Evolutionary conservation across 192 early-diverging fungal species (phyloP), one percentile per base, ranked within the genome.

Genomic region (Rhizophagus sp.): DNA sequence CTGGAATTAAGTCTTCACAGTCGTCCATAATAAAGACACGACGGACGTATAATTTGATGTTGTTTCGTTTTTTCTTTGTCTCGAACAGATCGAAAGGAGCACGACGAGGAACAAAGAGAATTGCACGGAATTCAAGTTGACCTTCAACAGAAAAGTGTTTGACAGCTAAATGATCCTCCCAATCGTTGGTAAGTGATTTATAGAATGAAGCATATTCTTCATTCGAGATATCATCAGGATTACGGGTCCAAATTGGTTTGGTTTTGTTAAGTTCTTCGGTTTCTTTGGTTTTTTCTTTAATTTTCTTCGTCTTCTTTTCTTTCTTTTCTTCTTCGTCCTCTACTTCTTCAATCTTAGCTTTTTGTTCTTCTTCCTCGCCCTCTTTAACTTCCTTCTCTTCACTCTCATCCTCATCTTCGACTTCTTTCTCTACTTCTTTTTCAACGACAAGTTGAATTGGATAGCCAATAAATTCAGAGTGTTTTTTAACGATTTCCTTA

Each of bases 1-100:
- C 96, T 82, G 98, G 98, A 83, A 99, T 97, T 82, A 99, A 88
- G 81, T 99, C 97, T 84, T 98, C 97, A 89, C 96, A 98, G 92
- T 99, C 97, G 85, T 99, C 97, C 95, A 97, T 99, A 88, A 99
- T 99, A 91, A 99, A 99, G 82, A 99, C 98, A 82, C 97, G 97
- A 84, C 97, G 96, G 83, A 99, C 97, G 88, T 98, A 99, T 80
- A 99, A 92, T 92, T 98, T 99, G 92, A 99, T 98, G 95, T 98
- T 99, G 94, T 98, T 98, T 86, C 96, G 94, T 94, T 99, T 98
- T 95, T 98, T 98, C 93, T 96, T 96, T 84, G 91, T 90, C 91
- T 99, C 96, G 82, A 97, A 98, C 88, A 98, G 89, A 87, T 98
- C 97, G 86, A 97, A 97, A 78, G 98, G 98, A 82, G 96, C 96